These are phyloP conservation scores for Primulina eburnea DNA, from an alignment of 257 asterid species.

Conservation along the genomic window DNA sequence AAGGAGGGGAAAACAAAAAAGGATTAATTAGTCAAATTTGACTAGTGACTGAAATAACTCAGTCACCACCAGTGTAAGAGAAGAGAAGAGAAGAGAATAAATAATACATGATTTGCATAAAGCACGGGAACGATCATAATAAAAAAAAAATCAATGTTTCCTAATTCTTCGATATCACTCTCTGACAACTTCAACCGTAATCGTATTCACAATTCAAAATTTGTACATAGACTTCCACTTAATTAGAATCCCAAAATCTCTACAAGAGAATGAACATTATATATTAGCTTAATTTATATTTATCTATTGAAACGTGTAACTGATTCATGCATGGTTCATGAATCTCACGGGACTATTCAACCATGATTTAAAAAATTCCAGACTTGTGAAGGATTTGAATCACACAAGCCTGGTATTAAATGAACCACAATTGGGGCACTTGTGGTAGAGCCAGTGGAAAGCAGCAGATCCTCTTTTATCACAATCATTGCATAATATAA, in stretches of 20 bases:
- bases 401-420: constrained; percentile 76
- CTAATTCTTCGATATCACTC: not conserved
- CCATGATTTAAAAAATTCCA: constrained; percentile 12
- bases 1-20: too few species aligned
- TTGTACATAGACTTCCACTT: constrained; percentile 17
- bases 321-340: constrained; percentile 19
- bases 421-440: constrained; percentile 77
- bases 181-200: constrained; percentile 8
- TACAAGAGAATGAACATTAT: constrained; percentile 28
- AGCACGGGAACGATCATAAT: not conserved
- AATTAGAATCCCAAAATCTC: constrained; percentile 25
- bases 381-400: constrained; percentile 26
- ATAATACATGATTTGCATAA: constrained; percentile 3
- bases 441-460: constrained; percentile 81
- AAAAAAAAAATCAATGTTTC: not conserved
- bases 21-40: too few species aligned
- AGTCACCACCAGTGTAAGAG: not conserved
- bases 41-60: not conserved
- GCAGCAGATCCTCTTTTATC: constrained; percentile 66
- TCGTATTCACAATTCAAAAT: constrained; percentile 24
- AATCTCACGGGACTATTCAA: constrained; percentile 20
- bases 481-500: constrained; percentile 84
- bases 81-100: not conserved
- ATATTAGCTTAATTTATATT: constrained; percentile 20
- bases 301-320: constrained; percentile 22